Conservation (phyloP, 495 filamentous ascomycete species). For the Bacidia rubella region DNA sequence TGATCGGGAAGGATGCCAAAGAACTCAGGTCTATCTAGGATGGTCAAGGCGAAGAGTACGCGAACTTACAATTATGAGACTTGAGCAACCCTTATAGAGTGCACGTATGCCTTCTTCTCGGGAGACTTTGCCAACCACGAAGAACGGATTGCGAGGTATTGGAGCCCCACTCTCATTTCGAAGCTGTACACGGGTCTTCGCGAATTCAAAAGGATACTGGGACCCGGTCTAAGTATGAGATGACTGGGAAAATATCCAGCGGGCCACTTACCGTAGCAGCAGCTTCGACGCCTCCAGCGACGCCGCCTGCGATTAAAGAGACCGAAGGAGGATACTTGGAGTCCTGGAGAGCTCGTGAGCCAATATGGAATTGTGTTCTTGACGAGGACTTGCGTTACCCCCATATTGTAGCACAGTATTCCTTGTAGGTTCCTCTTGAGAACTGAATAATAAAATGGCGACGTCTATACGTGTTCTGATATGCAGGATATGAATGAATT, state of each 20-base stretch:
- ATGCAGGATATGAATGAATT: no score
- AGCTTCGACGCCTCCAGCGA: constrained; percentile 43
- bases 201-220: constrained; percentile 55
- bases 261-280: constrained; percentile 29
- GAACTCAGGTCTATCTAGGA: not conserved
- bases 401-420: not conserved
- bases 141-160: constrained; percentile 38
- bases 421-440: no score
- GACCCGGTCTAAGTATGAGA: not conserved
- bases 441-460: no score
- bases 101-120: constrained; percentile 42
- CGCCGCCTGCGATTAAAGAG: constrained; percentile 38
- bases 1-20: constrained; percentile 8
- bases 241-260: not conserved
- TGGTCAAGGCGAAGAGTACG: not conserved
- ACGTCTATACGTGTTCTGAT: no score
- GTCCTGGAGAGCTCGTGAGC: constrained; percentile 1
- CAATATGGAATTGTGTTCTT: not conserved
- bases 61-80: constrained; percentile 33
- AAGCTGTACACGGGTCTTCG: constrained; percentile 52
- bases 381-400: not conserved
- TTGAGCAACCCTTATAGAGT: constrained; percentile 50
- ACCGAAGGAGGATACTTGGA: constrained; percentile 27
- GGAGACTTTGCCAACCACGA: constrained; percentile 35
- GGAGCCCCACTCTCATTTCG: constrained; percentile 30